phyloP scores from a whole-genome alignment of 2,329 filamentous ascomycete genomes.

The Venturia nashicola region DNA sequence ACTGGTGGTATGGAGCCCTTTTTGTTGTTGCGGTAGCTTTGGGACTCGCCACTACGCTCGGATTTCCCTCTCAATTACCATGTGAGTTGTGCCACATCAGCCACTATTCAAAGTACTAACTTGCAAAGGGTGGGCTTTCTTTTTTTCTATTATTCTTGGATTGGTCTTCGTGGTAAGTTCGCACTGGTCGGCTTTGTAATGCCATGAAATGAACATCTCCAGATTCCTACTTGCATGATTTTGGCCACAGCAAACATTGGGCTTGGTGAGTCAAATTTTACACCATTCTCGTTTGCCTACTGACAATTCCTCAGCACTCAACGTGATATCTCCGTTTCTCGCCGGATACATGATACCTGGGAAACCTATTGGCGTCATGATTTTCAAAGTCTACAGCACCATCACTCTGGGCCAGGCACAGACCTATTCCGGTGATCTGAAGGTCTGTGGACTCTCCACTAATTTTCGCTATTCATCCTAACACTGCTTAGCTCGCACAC shows the following conservation, averaged over 20 bases:
- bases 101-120: background rate
- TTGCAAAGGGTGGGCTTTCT: constrained; percentile 26
- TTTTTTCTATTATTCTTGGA: constrained; percentile 40
- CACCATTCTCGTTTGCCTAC: background rate
- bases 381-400: constrained; percentile 27
- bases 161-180: constrained; percentile 22
- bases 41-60: constrained; percentile 18
- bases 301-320: constrained; percentile 19
- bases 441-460: constrained; percentile 15
- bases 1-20: constrained; percentile 35
- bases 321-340: constrained; percentile 37
- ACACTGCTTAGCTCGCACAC: constrained; percentile 39
- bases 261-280: constrained; percentile 20
- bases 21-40: constrained; percentile 37
- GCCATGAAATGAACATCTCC: background rate
- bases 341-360: constrained; percentile 38
- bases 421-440: constrained; percentile 18
- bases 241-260: constrained; percentile 49
- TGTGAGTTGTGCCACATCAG: constrained; percentile 20
- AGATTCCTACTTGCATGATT: constrained; percentile 41
- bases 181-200: background rate
- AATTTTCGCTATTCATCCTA: constrained; percentile 33
- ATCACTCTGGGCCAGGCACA: constrained; percentile 1
- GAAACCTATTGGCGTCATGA: constrained; percentile 37
- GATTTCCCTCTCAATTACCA: constrained; percentile 22